Base-by-base conservation (phyloP, 2,329 filamentous ascomycete genomes). In the Thielaviopsis cerberus region DNA sequence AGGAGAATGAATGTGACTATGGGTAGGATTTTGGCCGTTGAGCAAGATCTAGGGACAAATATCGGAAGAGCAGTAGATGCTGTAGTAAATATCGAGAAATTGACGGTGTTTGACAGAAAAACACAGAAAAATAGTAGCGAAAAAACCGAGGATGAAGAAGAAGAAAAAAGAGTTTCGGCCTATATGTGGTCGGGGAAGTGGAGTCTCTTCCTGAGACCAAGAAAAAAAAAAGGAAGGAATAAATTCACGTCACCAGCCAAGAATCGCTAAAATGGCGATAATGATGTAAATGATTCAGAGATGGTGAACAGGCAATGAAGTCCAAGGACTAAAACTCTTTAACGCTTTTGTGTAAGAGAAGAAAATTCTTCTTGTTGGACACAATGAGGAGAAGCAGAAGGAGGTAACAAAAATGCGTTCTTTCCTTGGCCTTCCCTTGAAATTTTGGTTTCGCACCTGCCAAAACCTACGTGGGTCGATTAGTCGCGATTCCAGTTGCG, bases 1-100 rank as follows among this genome's bases (percentile, higher is more conserved):
- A 57, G 59, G 45, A 51, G 13, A 41, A 41, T 41, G n/a, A n/a
- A 34, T 57, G 45, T 53, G 50, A 22, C 30, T 48, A 55, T 60
- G 37, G 22, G 22, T 54, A 27, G 26, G 51, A 41, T 24, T 24
- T 58, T 37, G 25, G 50, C 41, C 30, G 37, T 54, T 41, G 34
- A 41, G 34, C 3, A 34, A 11, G 17, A 7, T 55, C 20, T 48
- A 24, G 26, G 25, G 53, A 15, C 24, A 25, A 17, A 37, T 22
- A 24, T 34, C 25, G 1, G 51, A 53, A 7, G 17, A 30, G 25
- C 13, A 41, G 34, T 17, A 24, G 30, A 24, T 25, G 34, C 34
- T 41, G 15, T 13, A 17, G 15, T 41, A 41, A 10, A 41, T 41
- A 41, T 34, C 30, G 34, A 17, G 15, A 34, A 11, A 34, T 34